phyloP scores from a whole-genome alignment of 768 basidiomycete species.

The Cystofilobasidium capitatum region DNA sequence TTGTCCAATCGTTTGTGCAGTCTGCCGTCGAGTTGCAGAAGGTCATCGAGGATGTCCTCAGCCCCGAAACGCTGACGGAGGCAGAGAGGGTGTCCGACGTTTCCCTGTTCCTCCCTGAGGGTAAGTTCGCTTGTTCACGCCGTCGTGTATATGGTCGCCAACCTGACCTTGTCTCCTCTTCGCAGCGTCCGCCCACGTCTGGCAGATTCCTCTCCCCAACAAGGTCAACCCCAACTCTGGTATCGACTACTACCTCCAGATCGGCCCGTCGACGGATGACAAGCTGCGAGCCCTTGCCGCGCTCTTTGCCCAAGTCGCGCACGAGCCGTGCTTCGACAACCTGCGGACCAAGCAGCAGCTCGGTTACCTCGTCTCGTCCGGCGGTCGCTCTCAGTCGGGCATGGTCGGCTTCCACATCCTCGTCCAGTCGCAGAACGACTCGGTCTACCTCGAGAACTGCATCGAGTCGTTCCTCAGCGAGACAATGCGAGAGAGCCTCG shows the following conservation, averaged over 20 bases:
- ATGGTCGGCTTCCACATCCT: conserved; percentile 70
- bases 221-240: conserved; percentile 77
- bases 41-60: conserved; percentile 58
- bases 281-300: conserved; percentile 56
- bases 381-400: conserved; percentile 47
- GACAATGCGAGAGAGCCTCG: conserved; percentile 43
- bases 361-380: conserved; percentile 69
- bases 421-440: conserved; percentile 75
- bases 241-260: conserved; percentile 72
- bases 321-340: conserved; percentile 84
- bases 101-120: conserved; percentile 58
- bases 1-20: conserved; percentile 40
- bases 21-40: conserved; percentile 67
- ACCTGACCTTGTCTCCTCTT: conserved; percentile 3
- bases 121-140: conserved; percentile 41
- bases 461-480: conserved; percentile 81
- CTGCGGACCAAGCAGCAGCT: conserved; percentile 91
- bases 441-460: conserved; percentile 71
- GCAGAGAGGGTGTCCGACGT: conserved; percentile 48
- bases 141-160: neutral
- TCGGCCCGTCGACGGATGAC: conserved; percentile 59
- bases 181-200: conserved; percentile 61
- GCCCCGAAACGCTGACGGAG: conserved; percentile 48
- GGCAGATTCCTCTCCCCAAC: conserved; percentile 62
- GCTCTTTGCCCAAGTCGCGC: conserved; percentile 70